A percentile compares a stretch with the other conserved stretches of the same genome.
phyloP scores from a whole-genome alignment of 2,329 filamentous ascomycete species.

The Penicillium sp. region DNA sequence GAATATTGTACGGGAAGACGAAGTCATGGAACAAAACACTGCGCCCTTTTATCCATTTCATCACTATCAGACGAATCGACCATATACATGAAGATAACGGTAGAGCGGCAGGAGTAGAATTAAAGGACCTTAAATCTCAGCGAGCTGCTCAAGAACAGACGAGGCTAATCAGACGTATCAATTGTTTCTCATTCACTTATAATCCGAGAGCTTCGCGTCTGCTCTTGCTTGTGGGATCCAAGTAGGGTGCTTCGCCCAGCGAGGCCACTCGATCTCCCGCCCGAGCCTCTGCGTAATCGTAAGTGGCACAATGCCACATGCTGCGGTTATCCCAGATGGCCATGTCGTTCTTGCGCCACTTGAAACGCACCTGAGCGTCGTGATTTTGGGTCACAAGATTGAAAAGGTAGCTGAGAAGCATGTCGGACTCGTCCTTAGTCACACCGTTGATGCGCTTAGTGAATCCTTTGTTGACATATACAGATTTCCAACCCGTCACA shows the following conservation, averaged over 20 bases:
- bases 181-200: background rate
- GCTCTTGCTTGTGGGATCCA: conserved; percentile 50
- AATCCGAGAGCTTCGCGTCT: conserved; percentile 32
- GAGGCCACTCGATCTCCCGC: conserved; percentile 56
- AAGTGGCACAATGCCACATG: conserved; percentile 59
- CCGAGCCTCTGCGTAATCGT: conserved; percentile 54
- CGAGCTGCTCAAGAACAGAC: background rate
- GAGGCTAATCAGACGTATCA: background rate
- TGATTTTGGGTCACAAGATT: conserved; percentile 46
- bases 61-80: too few relatives aligned
- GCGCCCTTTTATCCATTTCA: too few relatives aligned
- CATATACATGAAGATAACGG: background rate
- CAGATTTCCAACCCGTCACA: conserved; percentile 43
- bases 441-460: conserved; percentile 40
- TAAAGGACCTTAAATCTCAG: background rate
- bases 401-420: conserved; percentile 42
- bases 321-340: conserved; percentile 59
- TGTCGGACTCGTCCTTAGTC: conserved; percentile 37
- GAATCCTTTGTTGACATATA: conserved; percentile 41
- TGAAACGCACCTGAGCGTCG: conserved; percentile 46
- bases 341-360: conserved; percentile 41
- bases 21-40: too few relatives aligned
- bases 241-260: conserved; percentile 59
- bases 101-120: background rate
- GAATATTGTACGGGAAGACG: too few relatives aligned